A percentile compares a stretch with the other conserved stretches of the same genome.
These are phyloP conservation scores for Cyanodermella asteris DNA, from an alignment of 2,329 filamentous ascomycete genomes.

Conservation along the genomic window DNA sequence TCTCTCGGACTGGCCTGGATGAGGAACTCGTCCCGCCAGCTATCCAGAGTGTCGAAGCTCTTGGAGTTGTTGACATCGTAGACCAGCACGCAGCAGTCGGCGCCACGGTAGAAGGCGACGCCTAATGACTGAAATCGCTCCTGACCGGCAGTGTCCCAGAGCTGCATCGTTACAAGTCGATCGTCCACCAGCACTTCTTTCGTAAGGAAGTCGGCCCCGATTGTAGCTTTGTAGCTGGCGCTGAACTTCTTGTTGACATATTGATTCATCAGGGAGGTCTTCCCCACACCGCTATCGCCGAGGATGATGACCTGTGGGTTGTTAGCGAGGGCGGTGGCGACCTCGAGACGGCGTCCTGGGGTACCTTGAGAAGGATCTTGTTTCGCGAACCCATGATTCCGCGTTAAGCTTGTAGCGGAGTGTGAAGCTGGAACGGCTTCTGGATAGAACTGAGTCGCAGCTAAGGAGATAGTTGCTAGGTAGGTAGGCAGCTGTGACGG, in stretches of 20 bases:
- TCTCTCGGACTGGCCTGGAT: constrained; percentile 94
- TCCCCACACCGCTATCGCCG: constrained; percentile 94
- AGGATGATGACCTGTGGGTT: constrained; percentile 74
- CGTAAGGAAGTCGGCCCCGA: constrained; percentile 93
- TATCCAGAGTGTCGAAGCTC: constrained; percentile 95
- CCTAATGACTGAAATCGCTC: constrained; percentile 94
- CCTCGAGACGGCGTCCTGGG: neutral
- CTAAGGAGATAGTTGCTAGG: too few species aligned
- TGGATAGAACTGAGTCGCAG: too few species aligned
- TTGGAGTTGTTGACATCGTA: constrained; percentile 99
- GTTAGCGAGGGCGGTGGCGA: constrained; percentile 5
- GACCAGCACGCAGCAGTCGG: constrained; percentile 92
- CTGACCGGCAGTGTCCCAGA: constrained; percentile 95
- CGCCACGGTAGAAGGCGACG: constrained; percentile 90
- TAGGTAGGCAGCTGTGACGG: too few species aligned
- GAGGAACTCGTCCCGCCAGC: constrained; percentile 94
- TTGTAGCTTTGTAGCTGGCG: constrained; percentile 97
- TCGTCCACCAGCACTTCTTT: constrained; percentile 96
- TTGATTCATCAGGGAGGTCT: constrained; percentile 99
- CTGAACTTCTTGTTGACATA: constrained; percentile 99
- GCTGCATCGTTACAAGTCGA: constrained; percentile 95
- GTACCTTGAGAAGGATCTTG: constrained; percentile 79
- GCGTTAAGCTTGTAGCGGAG: too few species aligned
- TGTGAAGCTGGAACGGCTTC: too few species aligned
- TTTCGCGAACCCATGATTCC: constrained; percentile 55